phyloP scores from a whole-genome alignment of 345 rosid genomes.

The Mercurialis annua region DNA sequence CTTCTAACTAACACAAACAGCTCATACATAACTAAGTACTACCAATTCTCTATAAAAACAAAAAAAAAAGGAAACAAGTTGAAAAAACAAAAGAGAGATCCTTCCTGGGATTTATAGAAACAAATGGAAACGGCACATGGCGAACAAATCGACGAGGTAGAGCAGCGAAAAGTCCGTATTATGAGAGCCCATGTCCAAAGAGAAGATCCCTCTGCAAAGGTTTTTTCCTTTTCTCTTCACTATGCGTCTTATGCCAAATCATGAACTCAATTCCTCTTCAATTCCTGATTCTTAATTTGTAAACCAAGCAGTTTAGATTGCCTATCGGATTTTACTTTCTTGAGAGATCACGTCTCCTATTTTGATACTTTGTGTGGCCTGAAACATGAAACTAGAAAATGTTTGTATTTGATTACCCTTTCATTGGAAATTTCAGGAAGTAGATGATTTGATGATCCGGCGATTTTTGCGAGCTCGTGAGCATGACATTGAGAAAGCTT shows the following conservation, averaged over 20 bases:
- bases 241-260: neutral
- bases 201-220: conserved; percentile 82
- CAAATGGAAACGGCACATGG: too few relatives aligned
- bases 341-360: neutral
- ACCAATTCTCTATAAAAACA: too few relatives aligned
- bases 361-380: neutral
- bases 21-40: too few relatives aligned
- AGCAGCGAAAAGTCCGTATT: conserved; percentile 66
- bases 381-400: neutral
- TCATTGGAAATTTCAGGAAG: conserved; percentile 42
- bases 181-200: conserved; percentile 74
- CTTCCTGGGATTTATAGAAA: too few relatives aligned
- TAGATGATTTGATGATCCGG: conserved; percentile 71
- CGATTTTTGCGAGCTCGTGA: conserved; percentile 89
- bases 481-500: conserved; percentile 80
- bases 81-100: too few relatives aligned
- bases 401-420: neutral
- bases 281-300: too few relatives aligned
- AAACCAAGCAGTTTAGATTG: too few relatives aligned
- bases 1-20: too few relatives aligned
- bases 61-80: too few relatives aligned
- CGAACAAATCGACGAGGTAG: conserved; percentile 47
- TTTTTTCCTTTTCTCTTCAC: conserved; percentile 5
- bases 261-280: too few relatives aligned
- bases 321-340: neutral